Percentiles rank a stretch among this genome's conserved stretches.
phyloP scores from a whole-genome alignment of 2,329 filamentous ascomycete genomes.

The Monilinia laxa region DNA sequence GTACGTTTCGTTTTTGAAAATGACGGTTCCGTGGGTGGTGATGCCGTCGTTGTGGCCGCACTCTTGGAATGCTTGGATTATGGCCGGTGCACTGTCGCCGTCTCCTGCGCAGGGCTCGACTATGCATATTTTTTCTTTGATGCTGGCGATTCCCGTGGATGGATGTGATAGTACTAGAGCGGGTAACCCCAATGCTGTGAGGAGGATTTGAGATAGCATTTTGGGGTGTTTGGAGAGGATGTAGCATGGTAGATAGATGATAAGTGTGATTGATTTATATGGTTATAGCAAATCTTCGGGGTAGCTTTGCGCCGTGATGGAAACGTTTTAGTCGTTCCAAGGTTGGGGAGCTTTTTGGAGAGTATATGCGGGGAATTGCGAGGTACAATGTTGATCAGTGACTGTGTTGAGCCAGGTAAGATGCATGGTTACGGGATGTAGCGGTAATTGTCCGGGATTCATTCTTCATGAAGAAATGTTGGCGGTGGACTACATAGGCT shows the following conservation, averaged over 20 bases:
- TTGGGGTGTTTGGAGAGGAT: background rate
- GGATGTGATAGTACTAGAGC: background rate
- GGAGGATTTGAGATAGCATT: conserved; percentile 14
- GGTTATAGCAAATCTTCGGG: background rate
- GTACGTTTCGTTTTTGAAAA: conserved; percentile 47
- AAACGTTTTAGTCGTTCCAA: background rate
- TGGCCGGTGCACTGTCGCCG: conserved; percentile 40
- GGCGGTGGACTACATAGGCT: background rate
- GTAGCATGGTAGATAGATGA: background rate
- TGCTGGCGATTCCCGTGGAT: background rate
- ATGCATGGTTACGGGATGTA: background rate
- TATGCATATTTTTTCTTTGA: conserved; percentile 22
- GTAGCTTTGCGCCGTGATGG: background rate
- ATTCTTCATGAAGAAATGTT: background rate
- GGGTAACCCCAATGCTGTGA: conserved; percentile 4
- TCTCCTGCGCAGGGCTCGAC: conserved; percentile 35
- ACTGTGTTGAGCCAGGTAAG: background rate
- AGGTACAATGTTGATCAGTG: conserved; percentile 2
- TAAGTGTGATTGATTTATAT: background rate
- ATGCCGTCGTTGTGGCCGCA: conserved; percentile 41
- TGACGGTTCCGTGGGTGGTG: conserved; percentile 40
- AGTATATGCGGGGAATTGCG: conserved; percentile 12
- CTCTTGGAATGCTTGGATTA: conserved; percentile 44
- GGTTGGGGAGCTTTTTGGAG: background rate
- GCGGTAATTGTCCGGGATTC: background rate